Evolutionary conservation across 140 eudicot species (phyloP), one percentile per base, ranked within the genome.

Genomic region (Flaveria floridana): DNA sequence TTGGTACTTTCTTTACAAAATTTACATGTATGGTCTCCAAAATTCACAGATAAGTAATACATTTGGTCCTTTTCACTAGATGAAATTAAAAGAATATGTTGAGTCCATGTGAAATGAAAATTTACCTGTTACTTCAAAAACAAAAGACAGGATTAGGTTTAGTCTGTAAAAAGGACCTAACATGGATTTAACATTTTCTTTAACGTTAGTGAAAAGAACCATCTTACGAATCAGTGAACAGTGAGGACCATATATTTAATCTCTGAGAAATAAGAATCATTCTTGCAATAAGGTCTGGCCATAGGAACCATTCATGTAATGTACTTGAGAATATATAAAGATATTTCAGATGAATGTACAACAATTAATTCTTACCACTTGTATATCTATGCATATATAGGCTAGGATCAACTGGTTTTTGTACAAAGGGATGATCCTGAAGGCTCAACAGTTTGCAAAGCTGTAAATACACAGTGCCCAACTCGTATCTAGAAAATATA

Each of bases 391-490:
- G 85, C 72, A 84, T 77, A 70, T 77, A 84, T 25, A 84, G 80
- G 53, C 85, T 84, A 23, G 88, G 88, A 74, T 84, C 88, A 70
- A 81, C 83, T 48, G 77, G 80, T 18, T 84, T 77, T 71, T 84
- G 85, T 64, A 84, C 65, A 81, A 84, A 73, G 13, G 78, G 73
- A 65, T 74, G 78, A 56, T 80, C 73, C 6, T 84, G 62, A 21
- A 84, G 79, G 52, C 79, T 74, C 71, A 84, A 78, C 58, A 81
- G 34, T 42, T 51, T 41, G 81, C 83, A 77, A 55, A 84, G 79
- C 72, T 68, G 68, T n/a, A 84, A 66, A 81, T 77, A 84, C 65
- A 81, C 81, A 47, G 65, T 71, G 23, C 85, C 88, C 72, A 84
- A 78, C 52, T 77, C 83, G 8, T 81, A 76, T 26, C 84, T 81